Base-by-base conservation (phyloP, 768 basidiomycete species). In the Lactarius vividus region DNA sequence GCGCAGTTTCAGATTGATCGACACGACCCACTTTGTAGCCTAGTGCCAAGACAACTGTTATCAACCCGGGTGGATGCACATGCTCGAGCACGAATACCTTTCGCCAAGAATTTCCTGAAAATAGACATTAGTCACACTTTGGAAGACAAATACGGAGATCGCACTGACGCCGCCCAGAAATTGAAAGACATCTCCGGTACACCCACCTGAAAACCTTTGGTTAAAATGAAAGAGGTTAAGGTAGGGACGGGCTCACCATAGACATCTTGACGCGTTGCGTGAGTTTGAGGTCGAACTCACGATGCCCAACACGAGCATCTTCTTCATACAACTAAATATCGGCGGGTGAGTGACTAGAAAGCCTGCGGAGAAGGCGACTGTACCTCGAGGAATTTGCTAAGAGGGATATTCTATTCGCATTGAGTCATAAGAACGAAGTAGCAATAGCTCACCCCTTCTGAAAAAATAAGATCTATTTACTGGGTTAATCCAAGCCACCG, bases 251-350 rank as follows among this genome's bases (percentile, higher is more conserved):
- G 71, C 82, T 46, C 46, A 92, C 96, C 96, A 99, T 99, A 67
- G 89, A 94, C 97, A 99, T 99, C 77, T 98, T 98, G 55, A 98
- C 97, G 67, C 97, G 81, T 62, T 88, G 82, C 0, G 92, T 94
- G 40, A 94, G 81, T 73, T 99, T 98, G 64, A 99, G 79, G 71
- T 98, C 97, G 73, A 99, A 99, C 62, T 96, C 88, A 71, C 88
- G 89, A 75, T 98, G 94, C 1, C 97, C 97, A 59, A 94, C 84
- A 15, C 89, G 83, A 1, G 96, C 96, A 75, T 98, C 96, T 62
- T 97, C 91, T 77, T 98, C 96, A 72, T 98, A 98, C n/a, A 97
- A 78, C 86, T 77, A 28, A 39, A 29, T 37, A 59, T 56, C 44
- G 44, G 40, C 16, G 37, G 11, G 39, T 18, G 61, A 42, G 2